A percentile compares a stretch with the other conserved stretches of the same genome.
phyloP scores from a whole-genome alignment of 768 basidiomycete genomes.

The Russula sp. region DNA sequence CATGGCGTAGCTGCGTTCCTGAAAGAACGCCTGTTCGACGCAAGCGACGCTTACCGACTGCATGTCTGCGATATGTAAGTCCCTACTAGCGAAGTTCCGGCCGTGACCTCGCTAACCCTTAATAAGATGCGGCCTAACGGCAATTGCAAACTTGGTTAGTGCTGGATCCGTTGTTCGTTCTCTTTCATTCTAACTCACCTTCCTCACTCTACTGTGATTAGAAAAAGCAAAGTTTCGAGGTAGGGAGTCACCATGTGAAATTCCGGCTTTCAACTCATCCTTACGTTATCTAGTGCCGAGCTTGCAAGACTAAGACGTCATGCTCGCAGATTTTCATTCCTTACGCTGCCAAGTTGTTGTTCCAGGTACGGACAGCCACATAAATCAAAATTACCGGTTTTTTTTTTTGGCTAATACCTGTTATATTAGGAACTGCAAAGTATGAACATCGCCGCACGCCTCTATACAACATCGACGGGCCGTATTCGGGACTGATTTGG shows the following conservation, averaged over 20 bases:
- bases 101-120: conserved; percentile 25
- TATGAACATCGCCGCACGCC: conserved; percentile 89
- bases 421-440: conserved; percentile 77
- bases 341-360: conserved; percentile 93
- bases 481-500: conserved; percentile 62
- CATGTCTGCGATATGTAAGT: conserved; percentile 96
- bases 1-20: conserved; percentile 98
- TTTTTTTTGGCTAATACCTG: conserved; percentile 12
- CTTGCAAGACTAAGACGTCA: conserved; percentile 96
- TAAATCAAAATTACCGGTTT: not conserved
- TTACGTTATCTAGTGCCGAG: conserved; percentile 57
- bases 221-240: conserved; percentile 98
- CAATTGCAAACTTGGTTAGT: conserved; percentile 90
- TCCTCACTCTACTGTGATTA: conserved; percentile 35
- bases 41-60: conserved; percentile 87
- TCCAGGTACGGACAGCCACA: conserved; percentile 65
- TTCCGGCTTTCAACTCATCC: conserved; percentile 1
- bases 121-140: conserved; percentile 85
- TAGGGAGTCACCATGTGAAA: not conserved
- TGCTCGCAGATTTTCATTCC: conserved; percentile 91
- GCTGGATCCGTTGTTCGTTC: conserved; percentile 26
- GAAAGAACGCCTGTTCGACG: conserved; percentile 95
- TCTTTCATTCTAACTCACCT: conserved; percentile 20
- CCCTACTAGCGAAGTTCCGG: not conserved
- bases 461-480: conserved; percentile 84